Evolutionary conservation across 1,284 basidiomycete genomes (phyloP), one percentile per base, ranked within the genome.

Genomic region (Pyrrhoderma noxium): DNA sequence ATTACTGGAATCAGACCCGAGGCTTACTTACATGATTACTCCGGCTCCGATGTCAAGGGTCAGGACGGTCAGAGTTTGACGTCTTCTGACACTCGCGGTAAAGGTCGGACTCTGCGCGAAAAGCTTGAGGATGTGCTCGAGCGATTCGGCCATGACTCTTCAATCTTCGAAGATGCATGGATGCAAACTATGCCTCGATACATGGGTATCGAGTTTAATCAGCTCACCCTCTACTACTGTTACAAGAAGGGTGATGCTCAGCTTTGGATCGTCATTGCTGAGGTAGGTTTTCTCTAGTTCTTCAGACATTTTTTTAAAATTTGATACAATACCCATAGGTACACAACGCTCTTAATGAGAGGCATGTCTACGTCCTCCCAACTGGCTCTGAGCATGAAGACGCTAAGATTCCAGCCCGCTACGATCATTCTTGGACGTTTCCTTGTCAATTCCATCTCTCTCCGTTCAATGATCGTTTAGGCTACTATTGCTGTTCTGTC

Each of bases 261-360:
- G n/a, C 61, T 83, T 35, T 75, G 74, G 66, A 61, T 77, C 16
- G 69, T 76, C 7, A 70, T 88, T 0, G 65, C 89, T 2, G 86
- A 82, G 70, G 78, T 79, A n/a, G 25, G 42, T 14, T 42, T 40
- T 7, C 8, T 40, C 38, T 40, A 16, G 21, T 39, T 40, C 16
- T 40, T 16, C 35, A 16, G 16, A 40, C 21, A 40, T 22, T n/a
- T 40, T 9, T 23, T 19, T 21, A 21, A 5, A 8, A 8, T 39
- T 27, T 13, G 48, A 49, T 18, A 49, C 11, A 9, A 34, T 8
- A 27, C 19, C 7, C 19, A 45, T 50, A 89, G 76, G 81, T 89
- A 13, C 85, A 89, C 61, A 90, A 88, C 61, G 88, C 85, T 0
- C 89, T 89, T 62, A 77, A 78, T 2, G 86, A 90, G 65, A 73